Conservation (phyloP, 495 filamentous ascomycete genomes). For the Xeromyces bisporus region DNA sequence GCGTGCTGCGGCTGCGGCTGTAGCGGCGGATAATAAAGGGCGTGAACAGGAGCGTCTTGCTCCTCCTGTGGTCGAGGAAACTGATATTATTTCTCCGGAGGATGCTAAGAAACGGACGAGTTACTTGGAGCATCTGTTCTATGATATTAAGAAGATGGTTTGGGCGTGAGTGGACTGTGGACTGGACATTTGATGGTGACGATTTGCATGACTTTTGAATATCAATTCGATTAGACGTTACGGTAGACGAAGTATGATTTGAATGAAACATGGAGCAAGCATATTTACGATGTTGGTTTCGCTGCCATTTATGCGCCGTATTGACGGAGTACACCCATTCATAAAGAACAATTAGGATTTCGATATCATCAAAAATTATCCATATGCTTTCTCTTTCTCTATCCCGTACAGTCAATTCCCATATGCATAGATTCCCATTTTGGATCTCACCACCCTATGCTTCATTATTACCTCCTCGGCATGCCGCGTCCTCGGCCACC, state of each 20-base stretch:
- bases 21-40: constrained; percentile 13
- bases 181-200: too few relatives aligned
- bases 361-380: too few relatives aligned
- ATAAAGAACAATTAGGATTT: too few relatives aligned
- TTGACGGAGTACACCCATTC: too few relatives aligned
- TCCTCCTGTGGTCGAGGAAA: constrained; percentile 38
- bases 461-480: constrained; percentile 49
- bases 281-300: too few relatives aligned
- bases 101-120: constrained; percentile 83
- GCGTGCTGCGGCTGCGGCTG: constrained; percentile 26
- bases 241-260: too few relatives aligned
- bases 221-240: too few relatives aligned
- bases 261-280: too few relatives aligned
- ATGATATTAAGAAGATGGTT: constrained; percentile 79
- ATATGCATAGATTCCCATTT: too few relatives aligned
- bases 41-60: constrained; percentile 9
- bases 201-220: too few relatives aligned
- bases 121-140: constrained; percentile 65
- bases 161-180: constrained; percentile 76
- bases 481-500: constrained; percentile 77
- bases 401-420: too few relatives aligned
- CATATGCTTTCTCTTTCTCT: not conserved
- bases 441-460: constrained; percentile 7
- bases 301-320: too few relatives aligned
- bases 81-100: constrained; percentile 61